Base-by-base conservation (phyloP, 306 rosid genomes). In the Arachis hypogaea region DNA sequence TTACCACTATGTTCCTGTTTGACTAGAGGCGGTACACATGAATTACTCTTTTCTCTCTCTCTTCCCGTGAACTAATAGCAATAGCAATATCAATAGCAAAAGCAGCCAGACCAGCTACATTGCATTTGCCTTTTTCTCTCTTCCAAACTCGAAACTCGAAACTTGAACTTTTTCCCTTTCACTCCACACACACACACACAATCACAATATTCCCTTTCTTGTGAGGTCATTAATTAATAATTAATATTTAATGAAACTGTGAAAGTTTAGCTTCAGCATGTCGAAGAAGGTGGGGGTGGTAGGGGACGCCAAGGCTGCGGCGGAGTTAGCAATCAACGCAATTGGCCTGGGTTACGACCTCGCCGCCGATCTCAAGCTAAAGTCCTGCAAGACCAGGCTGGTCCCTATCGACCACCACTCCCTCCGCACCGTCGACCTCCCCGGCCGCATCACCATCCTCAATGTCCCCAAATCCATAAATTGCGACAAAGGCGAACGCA, bases 401-500 rank as follows among this genome's bases (percentile, higher is more conserved):
- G 82, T 92, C 68, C 72, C 82, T 33, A 59, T 86, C 5, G 89
- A 86, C 30, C 89, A 85, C 30, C 81, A 82, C 3, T 79, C 57
- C 12, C 69, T 80, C 30, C 86, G 92, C 0, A 86, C 78, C 5
- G 46, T 92, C 7, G 75, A 81, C 11, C 86, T 92, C 7, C 96
- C 90, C 0, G 88, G 88, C 3, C 90, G 90, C 7, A 57, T 92
- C 81, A 80, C 88, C 7, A 74, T 90, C 54, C 85, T 81, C 5
- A 81, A 78, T 52, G 98, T 92, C 10, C 92, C 98, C 76, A 90
- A 86, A 77, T 89, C 92, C 50, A 88, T 92, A 65, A 89, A 90
- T 12, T 90, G 92, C 41, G 98, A 89, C 61, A 92, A 92, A 82
- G 98, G 98, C 30, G 98, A 92, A 38, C 96, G 93, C 69, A 77